These are phyloP conservation scores for Leptodontidium sp. DNA, from an alignment of 2,329 filamentous ascomycete species.

Conservation along the genomic window DNA sequence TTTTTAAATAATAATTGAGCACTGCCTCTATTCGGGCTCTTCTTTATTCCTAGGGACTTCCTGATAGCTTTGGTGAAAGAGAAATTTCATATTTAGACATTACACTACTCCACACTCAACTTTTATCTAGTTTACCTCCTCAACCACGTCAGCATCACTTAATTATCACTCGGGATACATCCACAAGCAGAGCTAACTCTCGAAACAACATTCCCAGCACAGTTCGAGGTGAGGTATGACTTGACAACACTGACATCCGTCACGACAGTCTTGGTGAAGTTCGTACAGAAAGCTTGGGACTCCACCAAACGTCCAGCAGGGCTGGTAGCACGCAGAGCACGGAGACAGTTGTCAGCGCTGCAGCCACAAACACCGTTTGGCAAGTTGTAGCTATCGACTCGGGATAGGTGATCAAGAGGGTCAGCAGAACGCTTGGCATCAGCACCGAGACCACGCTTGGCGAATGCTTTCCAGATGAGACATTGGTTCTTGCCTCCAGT, in stretches of 20 bases:
- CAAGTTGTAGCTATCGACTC: constrained; percentile 28
- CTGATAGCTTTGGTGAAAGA: background rate
- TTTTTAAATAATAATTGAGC: too few relatives aligned
- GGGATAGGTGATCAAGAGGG: constrained; percentile 15
- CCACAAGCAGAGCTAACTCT: constrained; percentile 29
- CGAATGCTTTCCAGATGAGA: constrained; percentile 19
- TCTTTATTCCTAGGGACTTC: too few relatives aligned
- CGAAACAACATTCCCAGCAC: constrained; percentile 23
- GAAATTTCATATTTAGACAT: constrained; percentile 6
- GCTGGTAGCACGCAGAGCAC: constrained; percentile 46
- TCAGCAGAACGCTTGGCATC: constrained; percentile 18
- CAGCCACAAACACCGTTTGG: constrained; percentile 28
- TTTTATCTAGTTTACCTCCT: background rate
- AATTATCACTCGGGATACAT: constrained; percentile 19
- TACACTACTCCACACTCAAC: background rate
- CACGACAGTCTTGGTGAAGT: constrained; percentile 35
- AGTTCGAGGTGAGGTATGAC: constrained; percentile 22
- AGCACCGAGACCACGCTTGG: constrained; percentile 22
- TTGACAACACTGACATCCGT: constrained; percentile 24
- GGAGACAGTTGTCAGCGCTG: constrained; percentile 48
- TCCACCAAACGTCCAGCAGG: constrained; percentile 46
- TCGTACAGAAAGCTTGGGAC: constrained; percentile 46
- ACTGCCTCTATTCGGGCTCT: too few relatives aligned
- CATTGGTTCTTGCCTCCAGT: constrained; percentile 17
- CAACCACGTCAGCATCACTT: background rate